phyloP scores from a whole-genome alignment of 305 asterid genomes.

The Solanum chacoense region DNA sequence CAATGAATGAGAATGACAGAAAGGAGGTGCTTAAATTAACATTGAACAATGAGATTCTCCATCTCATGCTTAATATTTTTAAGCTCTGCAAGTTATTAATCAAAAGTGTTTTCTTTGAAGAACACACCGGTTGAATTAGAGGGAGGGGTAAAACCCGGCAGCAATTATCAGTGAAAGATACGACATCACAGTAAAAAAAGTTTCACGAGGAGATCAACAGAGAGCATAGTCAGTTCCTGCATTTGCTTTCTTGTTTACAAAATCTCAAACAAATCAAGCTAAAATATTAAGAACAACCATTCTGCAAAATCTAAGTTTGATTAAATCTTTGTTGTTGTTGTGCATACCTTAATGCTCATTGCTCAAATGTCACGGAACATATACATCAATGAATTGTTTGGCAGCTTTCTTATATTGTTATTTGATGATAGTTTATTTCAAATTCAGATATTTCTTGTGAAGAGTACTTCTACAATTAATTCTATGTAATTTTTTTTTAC shows the following conservation, averaged over 20 bases:
- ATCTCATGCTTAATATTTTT: background rate
- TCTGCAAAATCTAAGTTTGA: background rate
- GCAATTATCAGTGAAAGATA: background rate
- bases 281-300: background rate
- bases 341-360: background rate
- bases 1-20: background rate
- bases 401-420: background rate
- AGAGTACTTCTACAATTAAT: background rate
- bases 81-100: background rate
- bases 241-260: background rate
- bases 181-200: background rate
- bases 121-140: background rate
- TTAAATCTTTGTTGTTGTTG: background rate
- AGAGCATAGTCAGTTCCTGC: background rate
- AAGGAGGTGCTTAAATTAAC: background rate
- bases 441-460: background rate
- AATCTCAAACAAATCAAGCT: background rate
- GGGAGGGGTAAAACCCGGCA: background rate
- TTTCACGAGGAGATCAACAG: background rate
- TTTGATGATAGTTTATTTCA: background rate
- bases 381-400: background rate
- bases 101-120: background rate
- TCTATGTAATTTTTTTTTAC: background rate
- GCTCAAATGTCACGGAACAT: background rate
- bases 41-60: background rate